phyloP scores from a whole-genome alignment of 345 rosid genomes.

The Lepidium didymum region DNA sequence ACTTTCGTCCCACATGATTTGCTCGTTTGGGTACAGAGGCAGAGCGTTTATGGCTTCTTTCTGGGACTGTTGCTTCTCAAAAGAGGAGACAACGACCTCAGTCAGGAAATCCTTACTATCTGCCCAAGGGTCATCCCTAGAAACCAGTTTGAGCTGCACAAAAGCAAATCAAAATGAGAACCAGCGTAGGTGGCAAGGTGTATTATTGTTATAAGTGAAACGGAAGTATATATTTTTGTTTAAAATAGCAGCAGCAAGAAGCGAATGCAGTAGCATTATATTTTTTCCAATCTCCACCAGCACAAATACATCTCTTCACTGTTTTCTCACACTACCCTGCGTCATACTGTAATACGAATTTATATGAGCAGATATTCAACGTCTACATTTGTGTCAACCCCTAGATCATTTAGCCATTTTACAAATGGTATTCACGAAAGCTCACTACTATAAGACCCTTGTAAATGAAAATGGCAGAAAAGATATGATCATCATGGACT shows the following conservation, averaged over 20 bases:
- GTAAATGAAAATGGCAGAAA: background rate
- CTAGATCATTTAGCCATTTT: too few relatives aligned
- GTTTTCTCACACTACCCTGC: background rate
- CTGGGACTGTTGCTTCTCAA: slow-evolving; percentile 90
- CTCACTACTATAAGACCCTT: background rate
- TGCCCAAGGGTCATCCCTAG: slow-evolving; percentile 83
- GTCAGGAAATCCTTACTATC: slow-evolving; percentile 74
- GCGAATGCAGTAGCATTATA: background rate
- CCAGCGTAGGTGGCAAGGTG: slow-evolving; percentile 11
- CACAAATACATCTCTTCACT: slow-evolving; percentile 1
- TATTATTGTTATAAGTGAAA: background rate
- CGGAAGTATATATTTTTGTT: too few relatives aligned
- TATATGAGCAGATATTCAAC: background rate
- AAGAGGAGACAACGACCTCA: slow-evolving; percentile 91
- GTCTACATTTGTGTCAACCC: background rate
- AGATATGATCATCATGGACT: background rate
- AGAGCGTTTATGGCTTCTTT: slow-evolving; percentile 98
- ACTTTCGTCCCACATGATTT: slow-evolving; percentile 99
- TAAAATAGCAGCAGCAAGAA: background rate
- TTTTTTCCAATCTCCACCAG: background rate
- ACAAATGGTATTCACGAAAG: background rate
- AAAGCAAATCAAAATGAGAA: slow-evolving; percentile 8
- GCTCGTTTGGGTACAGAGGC: slow-evolving; percentile 98
- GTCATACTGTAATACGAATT: background rate
- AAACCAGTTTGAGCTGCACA: slow-evolving; percentile 81